phyloP scores from a whole-genome alignment of 352 stramenopile genomes.

The Phytophthora multivora region DNA sequence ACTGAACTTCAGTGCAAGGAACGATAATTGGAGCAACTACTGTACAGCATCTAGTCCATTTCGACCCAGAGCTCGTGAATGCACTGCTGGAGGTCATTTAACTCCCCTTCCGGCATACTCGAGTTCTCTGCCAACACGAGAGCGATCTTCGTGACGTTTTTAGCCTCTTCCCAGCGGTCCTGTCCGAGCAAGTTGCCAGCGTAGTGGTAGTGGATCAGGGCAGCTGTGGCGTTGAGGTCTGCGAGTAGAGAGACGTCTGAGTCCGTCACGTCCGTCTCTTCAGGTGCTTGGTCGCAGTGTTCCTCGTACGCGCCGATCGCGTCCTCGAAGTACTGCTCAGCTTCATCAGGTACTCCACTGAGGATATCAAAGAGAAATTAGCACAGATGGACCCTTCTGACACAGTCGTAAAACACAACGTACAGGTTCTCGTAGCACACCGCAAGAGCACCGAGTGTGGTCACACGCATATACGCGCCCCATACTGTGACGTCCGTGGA shows the following conservation, averaged over 20 bases:
- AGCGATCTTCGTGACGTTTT: constrained; percentile 28
- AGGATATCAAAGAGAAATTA: not conserved
- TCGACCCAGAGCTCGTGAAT: constrained; percentile 37
- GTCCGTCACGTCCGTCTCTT: constrained; percentile 8
- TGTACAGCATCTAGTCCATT: constrained; percentile 19
- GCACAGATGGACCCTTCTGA: not conserved
- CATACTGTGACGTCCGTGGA: constrained; percentile 22
- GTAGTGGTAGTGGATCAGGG: constrained; percentile 40
- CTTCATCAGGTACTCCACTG: constrained; percentile 21
- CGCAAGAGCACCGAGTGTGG: constrained; percentile 30
- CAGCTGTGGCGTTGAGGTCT: constrained; percentile 30
- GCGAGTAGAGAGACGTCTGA: constrained; percentile 17
- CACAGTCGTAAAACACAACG: not conserved
- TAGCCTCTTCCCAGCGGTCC: constrained; percentile 29
- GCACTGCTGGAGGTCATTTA: constrained; percentile 29
- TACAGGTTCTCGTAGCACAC: constrained; percentile 35
- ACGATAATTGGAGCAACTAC: not conserved
- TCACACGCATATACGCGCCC: constrained; percentile 28
- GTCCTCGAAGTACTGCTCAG: constrained; percentile 30
- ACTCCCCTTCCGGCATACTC: constrained; percentile 23
- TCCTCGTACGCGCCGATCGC: constrained; percentile 33
- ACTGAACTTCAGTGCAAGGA: no score
- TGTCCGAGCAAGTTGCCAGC: constrained; percentile 28
- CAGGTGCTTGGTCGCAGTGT: constrained; percentile 25
- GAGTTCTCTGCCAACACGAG: constrained; percentile 33